Percentiles rank a stretch among this genome's conserved stretches.
Evolutionary conservation across 2,329 filamentous ascomycete genomes (phyloP).

Genomic region (Claviceps sp.): DNA sequence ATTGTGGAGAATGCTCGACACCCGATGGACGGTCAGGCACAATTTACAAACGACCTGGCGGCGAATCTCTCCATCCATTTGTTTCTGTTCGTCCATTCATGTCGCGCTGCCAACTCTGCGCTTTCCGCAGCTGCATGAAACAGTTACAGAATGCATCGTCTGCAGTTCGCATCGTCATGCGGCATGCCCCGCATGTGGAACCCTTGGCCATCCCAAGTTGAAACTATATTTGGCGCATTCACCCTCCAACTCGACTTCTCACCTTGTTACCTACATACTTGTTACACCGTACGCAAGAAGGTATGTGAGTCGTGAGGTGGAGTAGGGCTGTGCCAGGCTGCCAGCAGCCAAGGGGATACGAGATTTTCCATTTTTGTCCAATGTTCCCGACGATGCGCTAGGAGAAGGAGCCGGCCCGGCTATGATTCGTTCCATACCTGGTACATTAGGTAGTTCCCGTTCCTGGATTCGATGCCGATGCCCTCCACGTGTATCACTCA

Average conservation of each 20-base stretch:
- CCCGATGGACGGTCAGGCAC: too few relatives aligned
- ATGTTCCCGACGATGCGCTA: neutral
- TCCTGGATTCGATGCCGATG: too few relatives aligned
- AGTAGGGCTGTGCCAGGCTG: neutral
- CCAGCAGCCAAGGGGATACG: neutral
- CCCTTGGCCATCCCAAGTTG: neutral
- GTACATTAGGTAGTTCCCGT: too few relatives aligned
- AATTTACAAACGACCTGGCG: too few relatives aligned
- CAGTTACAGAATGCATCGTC: neutral
- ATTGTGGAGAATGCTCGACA: too few relatives aligned
- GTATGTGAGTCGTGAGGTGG: too few relatives aligned
- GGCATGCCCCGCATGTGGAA: neutral
- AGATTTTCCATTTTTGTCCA: neutral
- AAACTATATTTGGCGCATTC: neutral
- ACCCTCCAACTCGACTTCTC: neutral
- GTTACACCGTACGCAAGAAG: too few relatives aligned
- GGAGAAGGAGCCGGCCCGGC: neutral
- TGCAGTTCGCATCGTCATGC: neutral
- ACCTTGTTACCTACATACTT: neutral
- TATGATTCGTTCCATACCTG: neutral
- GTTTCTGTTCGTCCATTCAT: too few relatives aligned
- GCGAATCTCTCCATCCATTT: too few relatives aligned
- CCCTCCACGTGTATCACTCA: too few relatives aligned
- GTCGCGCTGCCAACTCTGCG: neutral
- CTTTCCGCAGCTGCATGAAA: neutral